A percentile compares a stretch with the other conserved stretches of the same genome.
Evolutionary conservation across 768 basidiomycete genomes (phyloP).

Genomic region (Boletus huronensis): DNA sequence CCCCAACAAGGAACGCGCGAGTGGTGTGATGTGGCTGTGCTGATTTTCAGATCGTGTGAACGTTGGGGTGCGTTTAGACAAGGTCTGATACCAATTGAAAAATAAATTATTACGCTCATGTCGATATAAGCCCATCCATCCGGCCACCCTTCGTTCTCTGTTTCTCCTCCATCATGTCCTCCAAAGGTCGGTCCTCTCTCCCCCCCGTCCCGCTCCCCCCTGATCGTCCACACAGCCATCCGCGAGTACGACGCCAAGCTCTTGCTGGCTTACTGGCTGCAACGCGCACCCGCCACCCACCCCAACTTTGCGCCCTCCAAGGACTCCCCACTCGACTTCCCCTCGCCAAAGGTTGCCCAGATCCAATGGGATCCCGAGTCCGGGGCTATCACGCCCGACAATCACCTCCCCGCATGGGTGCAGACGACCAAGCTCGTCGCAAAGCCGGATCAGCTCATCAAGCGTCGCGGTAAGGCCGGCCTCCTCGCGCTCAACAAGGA

Average conservation of each 20-base stretch:
- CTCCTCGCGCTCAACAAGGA: constrained; percentile 91
- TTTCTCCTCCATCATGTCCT: constrained; percentile 29
- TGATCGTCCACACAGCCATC: constrained; percentile 53
- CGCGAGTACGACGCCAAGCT: constrained; percentile 99
- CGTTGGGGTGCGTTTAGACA: constrained; percentile 25
- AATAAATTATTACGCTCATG: constrained; percentile 16
- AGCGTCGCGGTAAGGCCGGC: constrained; percentile 98
- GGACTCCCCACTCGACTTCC: constrained; percentile 45
- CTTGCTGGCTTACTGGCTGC: constrained; percentile 94
- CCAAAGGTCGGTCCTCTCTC: constrained; percentile 26
- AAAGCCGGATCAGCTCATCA: constrained; percentile 98
- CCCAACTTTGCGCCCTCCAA: constrained; percentile 52
- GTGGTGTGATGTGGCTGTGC: constrained; percentile 27
- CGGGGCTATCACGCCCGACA: constrained; percentile 54
- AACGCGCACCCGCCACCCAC: constrained; percentile 79
- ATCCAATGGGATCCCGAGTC: constrained; percentile 78
- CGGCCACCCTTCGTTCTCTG: not conserved
- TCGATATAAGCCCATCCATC: constrained; percentile 17
- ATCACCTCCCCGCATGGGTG: constrained; percentile 73
- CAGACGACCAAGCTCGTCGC: constrained; percentile 85
- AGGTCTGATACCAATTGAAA: constrained; percentile 20
- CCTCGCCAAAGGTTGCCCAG: constrained; percentile 79
- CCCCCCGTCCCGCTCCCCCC: not conserved
- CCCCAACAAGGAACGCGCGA: not conserved
- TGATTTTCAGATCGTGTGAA: constrained; percentile 29